These are phyloP conservation scores for Panicum hallii DNA, from an alignment of 202 grass and related monocot species.

Conservation along the genomic window DNA sequence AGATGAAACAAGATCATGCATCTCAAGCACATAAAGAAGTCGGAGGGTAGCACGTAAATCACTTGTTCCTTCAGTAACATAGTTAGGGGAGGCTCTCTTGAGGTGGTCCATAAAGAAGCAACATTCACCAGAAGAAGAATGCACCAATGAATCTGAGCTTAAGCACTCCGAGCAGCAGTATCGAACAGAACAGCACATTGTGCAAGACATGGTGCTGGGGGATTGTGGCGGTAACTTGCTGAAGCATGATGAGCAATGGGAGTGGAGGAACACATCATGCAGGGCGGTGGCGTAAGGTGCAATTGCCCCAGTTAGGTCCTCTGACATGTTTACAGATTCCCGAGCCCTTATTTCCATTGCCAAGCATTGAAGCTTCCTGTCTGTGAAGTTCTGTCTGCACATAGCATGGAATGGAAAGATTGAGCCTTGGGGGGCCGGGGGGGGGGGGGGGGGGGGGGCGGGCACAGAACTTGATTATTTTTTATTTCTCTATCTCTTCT, in stretches of 20 bases:
- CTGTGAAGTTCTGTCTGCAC: slow-evolving; percentile 1
- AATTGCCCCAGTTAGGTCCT: slow-evolving; percentile 68
- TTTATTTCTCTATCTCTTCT: background rate
- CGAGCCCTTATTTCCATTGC: slow-evolving; percentile 75
- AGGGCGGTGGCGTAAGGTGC: slow-evolving; percentile 63
- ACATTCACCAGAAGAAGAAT: slow-evolving; percentile 75
- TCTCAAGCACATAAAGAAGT: slow-evolving; percentile 61
- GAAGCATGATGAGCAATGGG: slow-evolving; percentile 77
- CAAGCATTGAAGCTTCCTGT: slow-evolving; percentile 25
- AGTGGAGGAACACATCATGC: slow-evolving; percentile 59
- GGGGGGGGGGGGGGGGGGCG: no score
- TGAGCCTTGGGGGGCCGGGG: no score
- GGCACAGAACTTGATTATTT: background rate
- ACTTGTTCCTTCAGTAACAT: slow-evolving; percentile 42
- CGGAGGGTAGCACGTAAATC: slow-evolving; percentile 70
- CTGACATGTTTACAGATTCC: slow-evolving; percentile 49
- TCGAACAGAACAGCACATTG: slow-evolving; percentile 47
- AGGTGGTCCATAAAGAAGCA: slow-evolving; percentile 45
- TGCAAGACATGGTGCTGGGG: slow-evolving; percentile 39
- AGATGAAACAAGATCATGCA: slow-evolving; percentile 31
- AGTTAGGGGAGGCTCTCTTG: slow-evolving; percentile 3
- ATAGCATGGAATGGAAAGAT: background rate
- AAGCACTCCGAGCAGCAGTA: slow-evolving; percentile 75
- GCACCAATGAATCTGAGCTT: slow-evolving; percentile 43
- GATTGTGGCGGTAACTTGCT: slow-evolving; percentile 39